Base-by-base conservation (phyloP, 2,329 filamentous ascomycete species). In the Monosporascus sp. region DNA sequence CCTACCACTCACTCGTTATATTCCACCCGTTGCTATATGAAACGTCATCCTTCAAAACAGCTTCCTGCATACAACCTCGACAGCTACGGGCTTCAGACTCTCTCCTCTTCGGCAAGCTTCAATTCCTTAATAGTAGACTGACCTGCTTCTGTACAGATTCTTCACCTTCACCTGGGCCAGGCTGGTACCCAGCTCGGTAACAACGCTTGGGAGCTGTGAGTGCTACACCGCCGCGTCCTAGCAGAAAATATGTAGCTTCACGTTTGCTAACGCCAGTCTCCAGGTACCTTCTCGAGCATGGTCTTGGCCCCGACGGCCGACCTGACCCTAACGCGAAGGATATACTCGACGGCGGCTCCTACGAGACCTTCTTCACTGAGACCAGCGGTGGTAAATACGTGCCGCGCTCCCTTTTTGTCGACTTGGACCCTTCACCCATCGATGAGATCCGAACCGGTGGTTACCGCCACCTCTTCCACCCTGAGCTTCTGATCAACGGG, bases 131-230 rank as follows among this genome's bases (percentile, higher is more conserved):
- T 5, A 1, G 31, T 35, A 35, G 37, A 63, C 59, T 58, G 24
- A 57, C 39, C 37, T 35, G 31, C 31, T 52, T 53, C 48, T 51
- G 11, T 45, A 44, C 57, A 84, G 81, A 78, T 84, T 72, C 76
- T 84, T 73, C 81, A 84, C 73, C 73, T 84, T 68, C 81, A 84
- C 69, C 70, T 84, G 65, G 81, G 81, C 70, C 81, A 88, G 78
- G 85, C 85, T 75, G 85, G 85, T 74, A 82, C 79, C 68, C 85
- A 88, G 81, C 83, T 88, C 59, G 85, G 85, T 68, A 87, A 87
- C 78, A 85, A 83, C 69, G 85, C 85, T 64, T 88, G 85, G 85
- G 85, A 88, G 75, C 83, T 88, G 85, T 88, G 81, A 68, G 84
- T 76, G 58, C 52, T 61, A 67, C 64, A 65, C 63, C 58, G 59